A percentile compares a stretch with the other conserved stretches of the same genome.
phyloP scores from a whole-genome alignment of 257 asterid genomes.

The Solanum arcanum region DNA sequence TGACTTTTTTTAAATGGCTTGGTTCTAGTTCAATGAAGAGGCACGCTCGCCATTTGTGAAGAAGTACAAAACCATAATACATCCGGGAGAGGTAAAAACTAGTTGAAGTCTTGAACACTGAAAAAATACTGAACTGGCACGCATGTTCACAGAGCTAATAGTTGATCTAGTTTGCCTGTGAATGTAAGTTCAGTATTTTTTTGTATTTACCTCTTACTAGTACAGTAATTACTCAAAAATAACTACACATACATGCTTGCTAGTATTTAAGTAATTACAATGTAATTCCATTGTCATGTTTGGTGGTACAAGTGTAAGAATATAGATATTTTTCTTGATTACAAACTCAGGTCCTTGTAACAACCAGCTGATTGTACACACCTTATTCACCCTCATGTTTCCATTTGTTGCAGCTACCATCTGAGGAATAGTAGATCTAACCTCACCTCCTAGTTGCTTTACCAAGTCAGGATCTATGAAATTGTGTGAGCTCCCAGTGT shows the following conservation, averaged over 20 bases:
- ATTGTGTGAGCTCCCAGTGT: not conserved
- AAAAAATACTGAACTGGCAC: not conserved
- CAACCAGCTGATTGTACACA: not conserved
- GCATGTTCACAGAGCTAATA: not conserved
- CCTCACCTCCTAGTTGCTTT: not conserved
- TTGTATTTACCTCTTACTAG: not conserved
- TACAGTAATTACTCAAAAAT: not conserved
- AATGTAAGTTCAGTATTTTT: not conserved
- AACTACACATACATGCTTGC: not conserved
- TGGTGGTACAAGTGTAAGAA: not conserved
- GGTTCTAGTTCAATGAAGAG: conserved; percentile 82
- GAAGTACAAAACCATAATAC: conserved; percentile 92
- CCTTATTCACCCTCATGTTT: not conserved
- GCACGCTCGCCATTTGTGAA: conserved; percentile 89
- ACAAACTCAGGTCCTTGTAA: not conserved
- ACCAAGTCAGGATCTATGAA: not conserved
- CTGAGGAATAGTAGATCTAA: not conserved
- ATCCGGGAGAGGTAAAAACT: conserved; percentile 91
- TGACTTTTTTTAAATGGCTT: conserved; percentile 5
- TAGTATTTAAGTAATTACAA: not conserved
- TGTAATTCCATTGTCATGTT: not conserved
- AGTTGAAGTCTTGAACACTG: not conserved
- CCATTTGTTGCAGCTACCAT: not conserved
- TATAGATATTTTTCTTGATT: not conserved
- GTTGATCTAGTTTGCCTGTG: not conserved